Percentiles rank a stretch among this genome's conserved stretches.
Evolutionary conservation across 2,329 filamentous ascomycete species (phyloP).

Genomic region (Pseudogymnoascus pannorum): DNA sequence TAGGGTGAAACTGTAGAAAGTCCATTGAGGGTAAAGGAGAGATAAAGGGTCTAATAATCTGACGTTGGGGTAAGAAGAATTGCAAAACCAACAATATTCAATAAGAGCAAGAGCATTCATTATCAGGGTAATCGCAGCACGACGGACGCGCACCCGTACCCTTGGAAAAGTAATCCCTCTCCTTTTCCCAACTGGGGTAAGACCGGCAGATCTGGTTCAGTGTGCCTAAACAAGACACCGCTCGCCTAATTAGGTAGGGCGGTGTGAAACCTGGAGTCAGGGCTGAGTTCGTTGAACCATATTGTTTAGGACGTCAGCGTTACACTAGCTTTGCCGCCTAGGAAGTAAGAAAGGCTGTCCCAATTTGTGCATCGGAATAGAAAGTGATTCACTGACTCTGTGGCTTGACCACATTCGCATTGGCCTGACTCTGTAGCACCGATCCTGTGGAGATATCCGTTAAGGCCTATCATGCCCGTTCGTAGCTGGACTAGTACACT

Average conservation of each 20-base stretch:
- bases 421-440: neutral
- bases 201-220: neutral
- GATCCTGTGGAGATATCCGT: neutral
- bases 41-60: too few species aligned
- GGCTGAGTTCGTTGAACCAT: neutral
- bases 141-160: neutral
- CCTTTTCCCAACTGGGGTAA: neutral
- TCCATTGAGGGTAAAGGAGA: too few species aligned
- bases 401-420: neutral
- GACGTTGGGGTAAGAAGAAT: too few species aligned
- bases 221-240: neutral
- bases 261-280: neutral
- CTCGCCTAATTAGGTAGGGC: neutral
- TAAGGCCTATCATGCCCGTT: neutral
- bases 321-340: too few species aligned
- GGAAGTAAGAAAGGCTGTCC: too few species aligned
- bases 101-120: slow-evolving; percentile 3
- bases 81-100: neutral
- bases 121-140: neutral
- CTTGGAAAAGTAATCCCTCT: neutral
- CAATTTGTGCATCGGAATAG: slow-evolving; percentile 25
- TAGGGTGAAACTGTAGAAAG: neutral
- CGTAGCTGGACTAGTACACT: neutral
- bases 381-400: slow-evolving; percentile 19
- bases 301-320: too few species aligned